These are phyloP conservation scores for Umbelopsis sp. DNA, from an alignment of 192 early-diverging fungal genomes.

Conservation along the genomic window DNA sequence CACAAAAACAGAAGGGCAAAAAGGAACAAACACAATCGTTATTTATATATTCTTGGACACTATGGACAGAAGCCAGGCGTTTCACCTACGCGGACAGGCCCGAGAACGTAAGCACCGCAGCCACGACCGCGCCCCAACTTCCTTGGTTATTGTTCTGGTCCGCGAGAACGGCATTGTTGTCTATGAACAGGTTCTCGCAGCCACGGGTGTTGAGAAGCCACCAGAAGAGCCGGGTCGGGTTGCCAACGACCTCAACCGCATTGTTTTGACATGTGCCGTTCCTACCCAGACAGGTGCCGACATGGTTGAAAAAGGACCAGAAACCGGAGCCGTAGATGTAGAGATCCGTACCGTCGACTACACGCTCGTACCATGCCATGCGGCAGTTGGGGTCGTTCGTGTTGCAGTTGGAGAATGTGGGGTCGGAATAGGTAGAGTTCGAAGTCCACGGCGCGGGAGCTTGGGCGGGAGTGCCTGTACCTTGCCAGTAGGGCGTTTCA, in stretches of 20 bases:
- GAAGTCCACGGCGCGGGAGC: constrained; percentile 15
- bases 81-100: not conserved
- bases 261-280: constrained; percentile 4
- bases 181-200: constrained; percentile 9
- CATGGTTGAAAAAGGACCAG: constrained; percentile 20
- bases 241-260: constrained; percentile 7
- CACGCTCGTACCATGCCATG: constrained; percentile 14
- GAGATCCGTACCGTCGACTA: not conserved
- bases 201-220: constrained; percentile 16
- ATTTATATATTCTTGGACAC: too few species aligned
- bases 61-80: too few species aligned
- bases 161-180: constrained; percentile 9
- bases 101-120: constrained; percentile 11
- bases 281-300: not conserved
- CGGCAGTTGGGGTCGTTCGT: constrained; percentile 11
- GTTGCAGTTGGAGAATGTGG: constrained; percentile 2
- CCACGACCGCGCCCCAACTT: constrained; percentile 13
- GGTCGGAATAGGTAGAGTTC: constrained; percentile 7
- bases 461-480: not conserved
- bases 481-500: constrained; percentile 21
- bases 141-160: constrained; percentile 12
- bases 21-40: too few species aligned
- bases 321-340: constrained; percentile 12
- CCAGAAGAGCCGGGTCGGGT: constrained; percentile 7
- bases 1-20: too few species aligned